Evolutionary conservation across 1,284 basidiomycete genomes (phyloP).

Genomic region (Cystobasidium sp.): DNA sequence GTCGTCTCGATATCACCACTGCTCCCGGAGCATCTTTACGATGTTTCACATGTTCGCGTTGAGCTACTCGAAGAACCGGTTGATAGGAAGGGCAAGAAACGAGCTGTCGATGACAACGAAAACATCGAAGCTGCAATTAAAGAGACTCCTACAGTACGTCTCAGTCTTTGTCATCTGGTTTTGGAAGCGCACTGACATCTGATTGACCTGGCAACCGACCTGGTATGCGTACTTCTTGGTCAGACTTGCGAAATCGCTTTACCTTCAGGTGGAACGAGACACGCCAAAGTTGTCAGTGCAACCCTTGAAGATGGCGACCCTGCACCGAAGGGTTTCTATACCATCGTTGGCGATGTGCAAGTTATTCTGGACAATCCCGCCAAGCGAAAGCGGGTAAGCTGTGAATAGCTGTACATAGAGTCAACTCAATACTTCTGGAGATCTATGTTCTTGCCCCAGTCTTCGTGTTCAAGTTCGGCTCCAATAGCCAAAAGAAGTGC

Average conservation of each 20-base stretch:
- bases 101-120: neutral
- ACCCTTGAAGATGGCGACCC: slow-evolving; percentile 8
- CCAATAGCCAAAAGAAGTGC: too few species aligned
- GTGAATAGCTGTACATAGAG: too few species aligned
- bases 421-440: too few species aligned
- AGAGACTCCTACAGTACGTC: slow-evolving; percentile 4
- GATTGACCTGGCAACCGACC: slow-evolving; percentile 17
- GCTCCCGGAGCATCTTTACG: slow-evolving; percentile 31
- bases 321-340: slow-evolving; percentile 30
- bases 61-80: slow-evolving; percentile 15
- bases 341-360: slow-evolving; percentile 18
- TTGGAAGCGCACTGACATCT: neutral
- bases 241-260: slow-evolving; percentile 17
- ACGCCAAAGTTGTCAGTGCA: slow-evolving; percentile 17
- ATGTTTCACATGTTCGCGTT: slow-evolving; percentile 12
- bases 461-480: too few species aligned
- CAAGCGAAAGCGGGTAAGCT: slow-evolving; percentile 25
- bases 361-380: slow-evolving; percentile 11
- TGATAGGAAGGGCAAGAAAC: slow-evolving; percentile 33
- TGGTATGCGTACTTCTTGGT: slow-evolving; percentile 27
- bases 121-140: slow-evolving; percentile 8
- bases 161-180: neutral
- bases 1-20: slow-evolving; percentile 41
- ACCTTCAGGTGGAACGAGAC: neutral
- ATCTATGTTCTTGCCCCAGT: too few species aligned